A percentile compares a stretch with the other conserved stretches of the same genome.
phyloP scores from a whole-genome alignment of 1,284 basidiomycete species.

The Inonotus hispidus region DNA sequence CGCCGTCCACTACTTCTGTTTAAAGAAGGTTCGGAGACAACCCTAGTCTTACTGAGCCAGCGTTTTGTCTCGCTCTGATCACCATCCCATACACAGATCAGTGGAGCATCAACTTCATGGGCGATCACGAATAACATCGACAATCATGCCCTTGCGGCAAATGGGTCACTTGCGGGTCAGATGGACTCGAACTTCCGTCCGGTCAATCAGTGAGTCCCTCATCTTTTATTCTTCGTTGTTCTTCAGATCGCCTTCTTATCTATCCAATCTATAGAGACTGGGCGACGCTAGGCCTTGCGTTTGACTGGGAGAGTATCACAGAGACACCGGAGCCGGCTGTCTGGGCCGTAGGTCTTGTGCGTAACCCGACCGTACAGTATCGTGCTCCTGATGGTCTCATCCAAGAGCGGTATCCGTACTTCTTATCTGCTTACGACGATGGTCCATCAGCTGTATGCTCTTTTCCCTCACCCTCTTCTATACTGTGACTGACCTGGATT shows the following conservation, averaged over 20 bases:
- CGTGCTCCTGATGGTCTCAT: constrained; percentile 20
- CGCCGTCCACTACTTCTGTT: constrained; percentile 3
- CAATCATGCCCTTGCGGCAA: background rate
- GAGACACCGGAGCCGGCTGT: constrained; percentile 29
- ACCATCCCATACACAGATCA: background rate
- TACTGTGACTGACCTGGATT: background rate
- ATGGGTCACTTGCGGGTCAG: background rate
- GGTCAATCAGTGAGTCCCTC: background rate
- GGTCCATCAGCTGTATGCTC: background rate
- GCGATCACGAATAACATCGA: constrained; percentile 3
- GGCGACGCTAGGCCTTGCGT: constrained; percentile 32
- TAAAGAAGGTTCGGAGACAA: background rate
- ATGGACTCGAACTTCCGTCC: constrained; percentile 4
- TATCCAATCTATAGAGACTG: constrained; percentile 25
- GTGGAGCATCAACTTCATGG: constrained; percentile 7
- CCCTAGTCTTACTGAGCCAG: background rate
- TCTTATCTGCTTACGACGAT: constrained; percentile 25
- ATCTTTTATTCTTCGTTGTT: background rate
- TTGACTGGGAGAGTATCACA: constrained; percentile 27
- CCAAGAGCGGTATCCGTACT: constrained; percentile 30
- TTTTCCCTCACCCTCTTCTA: background rate
- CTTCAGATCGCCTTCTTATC: background rate
- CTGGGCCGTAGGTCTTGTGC: constrained; percentile 36
- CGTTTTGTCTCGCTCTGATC: background rate
- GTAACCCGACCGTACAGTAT: constrained; percentile 37